A percentile compares a stretch with the other conserved stretches of the same genome.
Conservation (phyloP, 2,329 filamentous ascomycete genomes). For the Fusarium albidum region DNA sequence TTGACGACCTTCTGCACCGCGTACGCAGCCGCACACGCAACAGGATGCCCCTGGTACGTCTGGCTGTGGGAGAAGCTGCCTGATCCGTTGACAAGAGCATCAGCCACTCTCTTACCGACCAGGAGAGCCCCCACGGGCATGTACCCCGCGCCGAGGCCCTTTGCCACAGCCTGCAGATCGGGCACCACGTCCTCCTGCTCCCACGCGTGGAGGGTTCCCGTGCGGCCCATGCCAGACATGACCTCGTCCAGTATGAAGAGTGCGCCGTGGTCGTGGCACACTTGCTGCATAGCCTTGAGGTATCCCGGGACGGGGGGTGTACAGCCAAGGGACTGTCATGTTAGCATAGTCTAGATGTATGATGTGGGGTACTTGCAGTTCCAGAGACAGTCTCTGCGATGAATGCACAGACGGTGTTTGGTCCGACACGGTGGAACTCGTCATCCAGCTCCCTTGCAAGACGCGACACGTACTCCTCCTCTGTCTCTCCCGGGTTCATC, state of each 20-base stretch:
- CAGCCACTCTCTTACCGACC: conserved; percentile 12
- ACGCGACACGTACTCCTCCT: conserved; percentile 38
- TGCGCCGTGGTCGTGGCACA: conserved; percentile 64
- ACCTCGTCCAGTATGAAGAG: conserved; percentile 67
- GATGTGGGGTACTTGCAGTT: conserved; percentile 10
- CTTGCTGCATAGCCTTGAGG: conserved; percentile 56
- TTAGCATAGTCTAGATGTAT: conserved; percentile 26
- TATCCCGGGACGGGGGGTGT: conserved; percentile 52
- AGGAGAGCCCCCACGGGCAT: conserved; percentile 27
- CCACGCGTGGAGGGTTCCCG: conserved; percentile 69
- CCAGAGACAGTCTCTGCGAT: conserved; percentile 34
- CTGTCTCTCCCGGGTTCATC: conserved; percentile 41
- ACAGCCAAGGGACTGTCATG: conserved; percentile 25
- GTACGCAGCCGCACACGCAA: conserved; percentile 49
- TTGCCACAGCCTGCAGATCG: conserved; percentile 72
- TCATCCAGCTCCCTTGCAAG: conserved; percentile 28
- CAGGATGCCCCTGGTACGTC: conserved; percentile 57
- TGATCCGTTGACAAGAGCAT: conserved; percentile 18
- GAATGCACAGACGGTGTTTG: conserved; percentile 31
- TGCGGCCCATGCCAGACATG: conserved; percentile 74
- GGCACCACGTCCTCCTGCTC: conserved; percentile 64
- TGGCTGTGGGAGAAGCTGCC: conserved; percentile 63
- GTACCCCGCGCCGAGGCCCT: conserved; percentile 61
- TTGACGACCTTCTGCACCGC: conserved; percentile 44
- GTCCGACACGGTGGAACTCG: conserved; percentile 25